A percentile compares a stretch with the other conserved stretches of the same genome.
These are phyloP conservation scores for Monosporascus cannonballus DNA, from an alignment of 2,329 filamentous ascomycete genomes.

Conservation along the genomic window DNA sequence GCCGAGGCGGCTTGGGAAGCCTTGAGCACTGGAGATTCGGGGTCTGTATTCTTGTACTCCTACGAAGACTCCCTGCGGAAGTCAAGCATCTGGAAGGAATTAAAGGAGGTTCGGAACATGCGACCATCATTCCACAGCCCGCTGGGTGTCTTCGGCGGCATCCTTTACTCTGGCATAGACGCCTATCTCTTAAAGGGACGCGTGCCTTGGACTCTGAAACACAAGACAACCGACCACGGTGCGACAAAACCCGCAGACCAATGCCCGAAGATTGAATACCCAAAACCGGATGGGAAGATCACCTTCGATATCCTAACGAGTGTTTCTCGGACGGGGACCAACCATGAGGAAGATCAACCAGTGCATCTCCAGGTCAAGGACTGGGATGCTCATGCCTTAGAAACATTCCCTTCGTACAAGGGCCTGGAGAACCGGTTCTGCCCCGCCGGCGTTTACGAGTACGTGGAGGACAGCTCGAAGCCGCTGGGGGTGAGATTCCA, in stretches of 20 bases:
- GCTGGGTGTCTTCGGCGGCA: constrained; percentile 81
- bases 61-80: constrained; percentile 86
- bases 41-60: constrained; percentile 84
- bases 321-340: constrained; percentile 91
- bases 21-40: constrained; percentile 50
- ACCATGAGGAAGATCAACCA: constrained; percentile 97
- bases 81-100: constrained; percentile 87
- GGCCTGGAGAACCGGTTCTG: constrained; percentile 96
- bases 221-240: constrained; percentile 70
- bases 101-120: constrained; percentile 95
- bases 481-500: constrained; percentile 88
- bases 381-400: constrained; percentile 83
- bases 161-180: constrained; percentile 89
- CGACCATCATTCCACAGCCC: constrained; percentile 87
- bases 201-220: constrained; percentile 86
- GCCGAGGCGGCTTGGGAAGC: constrained; percentile 85
- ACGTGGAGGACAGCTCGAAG: constrained; percentile 87
- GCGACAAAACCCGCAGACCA: constrained; percentile 75
- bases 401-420: constrained; percentile 81
- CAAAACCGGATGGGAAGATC: constrained; percentile 92
- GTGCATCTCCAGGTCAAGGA: constrained; percentile 93
- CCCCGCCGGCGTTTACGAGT: constrained; percentile 95
- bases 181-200: constrained; percentile 81
- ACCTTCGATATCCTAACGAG: constrained; percentile 95
- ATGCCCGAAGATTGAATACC: constrained; percentile 87